A percentile compares a stretch with the other conserved stretches of the same genome.
Evolutionary conservation across 2,329 filamentous ascomycete genomes (phyloP).

Genomic region (Nothopassalora personata): DNA sequence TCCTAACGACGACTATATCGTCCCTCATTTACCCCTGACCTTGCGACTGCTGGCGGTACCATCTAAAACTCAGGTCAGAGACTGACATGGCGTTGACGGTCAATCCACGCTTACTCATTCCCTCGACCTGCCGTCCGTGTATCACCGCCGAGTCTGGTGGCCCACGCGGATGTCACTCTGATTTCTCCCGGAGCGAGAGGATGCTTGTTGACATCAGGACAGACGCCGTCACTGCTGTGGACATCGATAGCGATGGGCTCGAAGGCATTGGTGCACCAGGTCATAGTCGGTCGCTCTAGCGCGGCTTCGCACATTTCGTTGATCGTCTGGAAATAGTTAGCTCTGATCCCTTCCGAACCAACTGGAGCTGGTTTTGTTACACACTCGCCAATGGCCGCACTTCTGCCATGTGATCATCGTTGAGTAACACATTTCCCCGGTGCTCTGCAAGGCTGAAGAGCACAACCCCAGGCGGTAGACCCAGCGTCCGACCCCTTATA

Average conservation of each 20-base stretch:
- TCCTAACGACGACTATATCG: not conserved
- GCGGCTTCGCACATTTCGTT: not conserved
- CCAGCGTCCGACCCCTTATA: too few species aligned
- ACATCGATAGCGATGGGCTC: not conserved
- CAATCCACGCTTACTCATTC: not conserved
- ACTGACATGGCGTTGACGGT: not conserved
- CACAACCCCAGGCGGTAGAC: too few species aligned
- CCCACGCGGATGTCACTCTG: not conserved
- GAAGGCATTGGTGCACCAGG: not conserved
- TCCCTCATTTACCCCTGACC: not conserved
- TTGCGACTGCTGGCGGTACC: not conserved
- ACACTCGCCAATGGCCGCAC: slow-evolving; percentile 1
- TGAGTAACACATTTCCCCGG: not conserved
- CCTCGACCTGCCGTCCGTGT: not conserved
- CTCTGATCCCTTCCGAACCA: not conserved
- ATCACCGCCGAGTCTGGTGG: not conserved
- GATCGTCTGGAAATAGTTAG: not conserved
- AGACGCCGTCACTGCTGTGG: not conserved
- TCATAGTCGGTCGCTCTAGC: not conserved
- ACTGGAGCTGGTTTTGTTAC: not conserved
- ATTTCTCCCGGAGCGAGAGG: not conserved
- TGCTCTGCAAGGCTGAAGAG: not conserved
- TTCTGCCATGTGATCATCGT: not conserved
- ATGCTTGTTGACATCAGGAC: not conserved
- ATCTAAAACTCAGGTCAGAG: not conserved